These are phyloP conservation scores for Triticum timopheevii DNA, from an alignment of 176 grass and related monocot species.

Conservation along the genomic window DNA sequence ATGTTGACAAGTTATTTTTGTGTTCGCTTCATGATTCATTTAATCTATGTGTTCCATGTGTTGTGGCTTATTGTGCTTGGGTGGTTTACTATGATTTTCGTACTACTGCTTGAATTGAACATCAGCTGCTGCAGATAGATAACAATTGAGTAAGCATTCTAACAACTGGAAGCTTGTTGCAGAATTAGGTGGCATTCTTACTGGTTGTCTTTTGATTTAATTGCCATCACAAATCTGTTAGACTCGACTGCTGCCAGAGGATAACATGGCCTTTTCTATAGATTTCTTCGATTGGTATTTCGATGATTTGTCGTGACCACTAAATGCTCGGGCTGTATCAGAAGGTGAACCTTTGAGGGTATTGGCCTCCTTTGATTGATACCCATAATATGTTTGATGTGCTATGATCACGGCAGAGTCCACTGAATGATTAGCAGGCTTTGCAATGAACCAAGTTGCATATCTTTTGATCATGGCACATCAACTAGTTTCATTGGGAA, in stretches of 20 bases:
- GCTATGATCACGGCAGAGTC: slow-evolving; percentile 19
- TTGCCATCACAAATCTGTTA: slow-evolving; percentile 58
- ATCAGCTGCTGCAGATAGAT: slow-evolving; percentile 58
- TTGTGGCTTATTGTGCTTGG: slow-evolving; percentile 6
- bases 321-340: slow-evolving; percentile 48
- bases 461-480: slow-evolving; percentile 42
- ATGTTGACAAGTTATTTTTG: background rate
- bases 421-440: slow-evolving; percentile 40
- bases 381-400: slow-evolving; percentile 18
- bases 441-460: slow-evolving; percentile 41
- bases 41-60: slow-evolving; percentile 15
- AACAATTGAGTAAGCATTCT: slow-evolving; percentile 36
- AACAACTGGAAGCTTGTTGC: slow-evolving; percentile 76
- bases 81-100: slow-evolving; percentile 22
- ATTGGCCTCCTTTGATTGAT: slow-evolving; percentile 41
- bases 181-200: slow-evolving; percentile 70
- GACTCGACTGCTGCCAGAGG: slow-evolving; percentile 45
- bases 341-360: slow-evolving; percentile 40
- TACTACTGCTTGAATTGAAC: slow-evolving; percentile 38
- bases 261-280: slow-evolving; percentile 40
- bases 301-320: slow-evolving; percentile 18
- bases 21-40: slow-evolving; percentile 5
- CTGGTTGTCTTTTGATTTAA: slow-evolving; percentile 78
- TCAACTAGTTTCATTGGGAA: slow-evolving; percentile 50
- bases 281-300: slow-evolving; percentile 44